Evolutionary conservation across 352 stramenopile species (phyloP).

Genomic region (Phytopythium montanum): DNA sequence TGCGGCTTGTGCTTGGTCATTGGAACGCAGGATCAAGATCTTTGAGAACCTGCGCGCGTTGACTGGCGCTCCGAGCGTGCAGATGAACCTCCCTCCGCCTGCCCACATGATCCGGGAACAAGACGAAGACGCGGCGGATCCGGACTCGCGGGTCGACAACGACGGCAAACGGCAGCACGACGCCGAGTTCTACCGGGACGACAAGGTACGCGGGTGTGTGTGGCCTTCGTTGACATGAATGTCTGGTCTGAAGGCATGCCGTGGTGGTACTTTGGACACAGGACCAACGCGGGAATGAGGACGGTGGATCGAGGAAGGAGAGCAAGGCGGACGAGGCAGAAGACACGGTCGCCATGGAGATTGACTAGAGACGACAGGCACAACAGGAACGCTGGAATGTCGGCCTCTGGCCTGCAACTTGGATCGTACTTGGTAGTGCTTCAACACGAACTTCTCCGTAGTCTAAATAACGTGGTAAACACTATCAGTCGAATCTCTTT

Average conservation of each 20-base stretch:
- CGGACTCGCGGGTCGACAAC: constrained; percentile 65
- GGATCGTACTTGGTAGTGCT: too few species aligned
- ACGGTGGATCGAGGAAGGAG: constrained; percentile 14
- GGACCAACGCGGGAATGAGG: constrained; percentile 57
- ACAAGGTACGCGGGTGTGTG: constrained; percentile 36
- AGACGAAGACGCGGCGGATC: constrained; percentile 70
- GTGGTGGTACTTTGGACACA: constrained; percentile 6
- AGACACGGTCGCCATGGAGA: constrained; percentile 67
- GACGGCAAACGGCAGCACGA: constrained; percentile 73
- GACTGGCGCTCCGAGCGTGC: constrained; percentile 72
- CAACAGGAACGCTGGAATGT: not conserved
- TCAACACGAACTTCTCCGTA: too few species aligned
- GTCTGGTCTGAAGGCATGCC: not conserved
- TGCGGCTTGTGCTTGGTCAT: constrained; percentile 4
- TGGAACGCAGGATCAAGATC: constrained; percentile 61
- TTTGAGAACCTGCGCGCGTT: constrained; percentile 79
- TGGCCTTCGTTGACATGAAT: not conserved
- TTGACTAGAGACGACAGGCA: constrained; percentile 39
- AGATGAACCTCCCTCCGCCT: constrained; percentile 74
- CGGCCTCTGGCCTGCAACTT: too few species aligned
- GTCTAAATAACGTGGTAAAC: too few species aligned
- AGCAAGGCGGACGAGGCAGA: constrained; percentile 32
- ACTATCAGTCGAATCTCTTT: too few species aligned
- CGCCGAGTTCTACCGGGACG: constrained; percentile 79
- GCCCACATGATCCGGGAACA: constrained; percentile 70